Evolutionary conservation across 2,329 filamentous ascomycete genomes (phyloP), one percentile per base, ranked within the genome.

Genomic region (Chaetomiaceae sp.): DNA sequence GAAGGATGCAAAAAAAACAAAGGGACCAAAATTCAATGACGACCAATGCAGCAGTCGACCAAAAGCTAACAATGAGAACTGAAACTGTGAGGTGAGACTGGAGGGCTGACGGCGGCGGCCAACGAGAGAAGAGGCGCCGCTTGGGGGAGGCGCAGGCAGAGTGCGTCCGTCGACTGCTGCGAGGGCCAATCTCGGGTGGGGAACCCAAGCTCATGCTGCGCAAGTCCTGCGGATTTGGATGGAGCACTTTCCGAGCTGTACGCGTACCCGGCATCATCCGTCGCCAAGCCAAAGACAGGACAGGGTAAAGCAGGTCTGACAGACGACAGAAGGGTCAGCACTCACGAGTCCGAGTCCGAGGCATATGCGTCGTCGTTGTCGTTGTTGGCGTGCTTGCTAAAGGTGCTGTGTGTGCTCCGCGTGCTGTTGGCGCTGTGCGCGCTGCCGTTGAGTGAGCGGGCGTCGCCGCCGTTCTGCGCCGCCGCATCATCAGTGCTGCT

Each of bases 261-360:
- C 47, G 47, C 33, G 42, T 45, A 44, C 42, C 37, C 38, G 38
- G 19, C 33, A 30, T 32, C 10, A 30, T 26, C 35, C 37, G 42
- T 33, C 32, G 47, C 51, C 48, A 53, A 49, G 51, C 45, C 19
- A 42, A 15, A 27, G n/a, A n/a, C n/a, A n/a, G n/a, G n/a, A n/a
- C n/a, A n/a, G n/a, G n/a, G n/a, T n/a, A n/a, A n/a, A n/a, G n/a
- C n/a, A n/a, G n/a, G n/a, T n/a, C n/a, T n/a, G n/a, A n/a, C n/a
- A n/a, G n/a, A n/a, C n/a, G n/a, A n/a, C n/a, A n/a, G n/a, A n/a
- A 37, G 29, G 17, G n/a, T 38, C 18, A 38, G 22, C 33, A 72
- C 72, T 72, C 65, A 75, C 72, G 60, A 50, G 52, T 72, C 71
- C 45, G 57, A 54, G 37, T 78, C 75, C 26, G 69, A 72, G 52